Conservation (phyloP, 1,284 basidiomycete genomes). For the Cryptococcus wingfieldii region DNA sequence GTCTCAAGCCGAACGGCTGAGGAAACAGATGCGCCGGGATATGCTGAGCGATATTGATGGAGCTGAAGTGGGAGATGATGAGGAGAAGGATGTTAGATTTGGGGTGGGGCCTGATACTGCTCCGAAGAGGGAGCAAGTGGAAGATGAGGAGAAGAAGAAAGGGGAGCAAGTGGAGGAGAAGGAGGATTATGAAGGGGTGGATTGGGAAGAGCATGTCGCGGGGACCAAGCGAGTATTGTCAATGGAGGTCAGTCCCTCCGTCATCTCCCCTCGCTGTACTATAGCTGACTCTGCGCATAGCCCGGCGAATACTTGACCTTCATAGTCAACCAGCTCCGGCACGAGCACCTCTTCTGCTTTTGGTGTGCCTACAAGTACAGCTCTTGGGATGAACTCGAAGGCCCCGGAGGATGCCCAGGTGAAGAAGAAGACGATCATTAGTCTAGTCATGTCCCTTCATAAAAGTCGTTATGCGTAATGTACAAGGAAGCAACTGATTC, state of each 20-base stretch:
- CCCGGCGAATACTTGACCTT: conserved; percentile 38
- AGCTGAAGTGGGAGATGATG: conserved; percentile 20
- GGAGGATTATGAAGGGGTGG: conserved; percentile 19
- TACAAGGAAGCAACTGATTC: neutral
- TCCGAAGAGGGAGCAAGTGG: conserved; percentile 1
- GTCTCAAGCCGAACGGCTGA: conserved; percentile 35
- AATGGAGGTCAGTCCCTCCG: conserved; percentile 42
- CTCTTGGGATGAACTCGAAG: conserved; percentile 45
- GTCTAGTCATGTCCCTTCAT: neutral
- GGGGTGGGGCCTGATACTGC: conserved; percentile 3
- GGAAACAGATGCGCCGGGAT: conserved; percentile 44
- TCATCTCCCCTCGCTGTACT: neutral
- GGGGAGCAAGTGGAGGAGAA: conserved; percentile 1
- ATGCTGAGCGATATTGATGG: conserved; percentile 33
- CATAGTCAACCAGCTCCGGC: conserved; percentile 40
- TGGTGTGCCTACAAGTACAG: conserved; percentile 45
- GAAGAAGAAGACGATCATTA: conserved; percentile 49
- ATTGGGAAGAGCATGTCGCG: conserved; percentile 37
- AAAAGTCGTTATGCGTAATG: neutral
- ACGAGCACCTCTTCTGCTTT: conserved; percentile 47
- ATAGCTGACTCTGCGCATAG: conserved; percentile 9
- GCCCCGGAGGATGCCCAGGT: conserved; percentile 46
- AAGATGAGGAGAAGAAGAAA: neutral
- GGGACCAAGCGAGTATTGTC: conserved; percentile 42
- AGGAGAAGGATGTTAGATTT: conserved; percentile 12